A percentile compares a stretch with the other conserved stretches of the same genome.
These are phyloP conservation scores for Cucumis cinereus DNA, from an alignment of 306 rosid species.

Conservation along the genomic window DNA sequence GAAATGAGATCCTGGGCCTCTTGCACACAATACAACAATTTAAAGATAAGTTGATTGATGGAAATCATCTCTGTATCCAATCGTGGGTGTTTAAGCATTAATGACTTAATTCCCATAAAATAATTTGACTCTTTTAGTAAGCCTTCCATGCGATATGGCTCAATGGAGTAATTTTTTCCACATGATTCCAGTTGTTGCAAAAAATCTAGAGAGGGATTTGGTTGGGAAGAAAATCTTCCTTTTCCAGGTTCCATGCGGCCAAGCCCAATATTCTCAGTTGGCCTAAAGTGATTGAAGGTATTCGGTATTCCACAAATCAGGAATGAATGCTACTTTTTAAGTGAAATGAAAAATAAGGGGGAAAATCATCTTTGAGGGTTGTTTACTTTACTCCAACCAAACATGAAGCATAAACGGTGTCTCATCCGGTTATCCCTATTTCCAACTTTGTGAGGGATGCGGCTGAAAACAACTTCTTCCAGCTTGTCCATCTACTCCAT, in stretches of 20 bases:
- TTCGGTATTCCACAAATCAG: too few species aligned
- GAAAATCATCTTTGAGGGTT: neutral
- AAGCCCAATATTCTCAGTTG: neutral
- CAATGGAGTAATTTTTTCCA: neutral
- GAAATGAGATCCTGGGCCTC: neutral
- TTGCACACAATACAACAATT: neutral
- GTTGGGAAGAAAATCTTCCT: neutral
- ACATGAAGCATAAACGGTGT: neutral
- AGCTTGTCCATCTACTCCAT: neutral
- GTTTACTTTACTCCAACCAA: neutral
- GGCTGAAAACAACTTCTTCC: neutral
- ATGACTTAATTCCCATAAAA: neutral
- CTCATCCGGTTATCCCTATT: neutral
- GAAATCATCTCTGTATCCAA: neutral
- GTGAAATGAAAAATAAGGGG: neutral
- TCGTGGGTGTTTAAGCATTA: neutral
- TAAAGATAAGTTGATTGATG: neutral
- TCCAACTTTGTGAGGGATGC: neutral
- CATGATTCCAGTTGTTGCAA: neutral
- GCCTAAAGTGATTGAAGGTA: neutral
- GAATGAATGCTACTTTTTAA: neutral
- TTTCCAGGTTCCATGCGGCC: neutral
- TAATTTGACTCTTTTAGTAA: neutral
- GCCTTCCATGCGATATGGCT: neutral
- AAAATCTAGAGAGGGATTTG: neutral